A percentile compares a stretch with the other conserved stretches of the same genome.
phyloP scores from a whole-genome alignment of 129 eudicot genomes.

The Gnaphalium uliginosum region DNA sequence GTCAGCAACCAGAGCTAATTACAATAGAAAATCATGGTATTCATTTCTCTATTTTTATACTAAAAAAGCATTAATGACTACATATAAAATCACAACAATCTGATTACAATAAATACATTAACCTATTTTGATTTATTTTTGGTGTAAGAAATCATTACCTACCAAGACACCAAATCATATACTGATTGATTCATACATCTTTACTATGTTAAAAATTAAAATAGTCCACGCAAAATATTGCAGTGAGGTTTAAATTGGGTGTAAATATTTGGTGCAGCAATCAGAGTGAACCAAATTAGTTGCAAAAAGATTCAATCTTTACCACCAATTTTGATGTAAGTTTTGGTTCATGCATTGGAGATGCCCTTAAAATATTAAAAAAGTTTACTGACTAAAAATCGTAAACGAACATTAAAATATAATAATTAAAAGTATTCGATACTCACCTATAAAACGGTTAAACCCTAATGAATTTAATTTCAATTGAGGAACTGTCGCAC shows the following conservation, averaged over 20 bases:
- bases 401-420: neutral
- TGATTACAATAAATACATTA: too few species aligned
- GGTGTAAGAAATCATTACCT: too few species aligned
- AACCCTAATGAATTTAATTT: neutral
- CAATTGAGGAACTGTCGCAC: too few species aligned
- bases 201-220: too few species aligned
- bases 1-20: neutral
- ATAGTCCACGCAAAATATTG: too few species aligned
- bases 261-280: neutral
- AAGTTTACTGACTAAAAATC: neutral
- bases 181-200: too few species aligned
- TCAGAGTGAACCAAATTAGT: neutral
- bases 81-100: neutral
- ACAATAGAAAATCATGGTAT: neutral
- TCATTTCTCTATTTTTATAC: neutral
- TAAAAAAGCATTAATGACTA: neutral
- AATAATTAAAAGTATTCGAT: neutral
- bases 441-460: neutral
- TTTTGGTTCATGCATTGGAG: neutral
- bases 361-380: neutral
- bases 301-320: neutral
- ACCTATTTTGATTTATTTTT: too few species aligned
- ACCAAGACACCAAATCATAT: too few species aligned
- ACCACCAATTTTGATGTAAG: neutral
- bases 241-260: neutral